Evolutionary conservation across 2,329 filamentous ascomycete genomes (phyloP).

Genomic region (Hypocreales sp.): DNA sequence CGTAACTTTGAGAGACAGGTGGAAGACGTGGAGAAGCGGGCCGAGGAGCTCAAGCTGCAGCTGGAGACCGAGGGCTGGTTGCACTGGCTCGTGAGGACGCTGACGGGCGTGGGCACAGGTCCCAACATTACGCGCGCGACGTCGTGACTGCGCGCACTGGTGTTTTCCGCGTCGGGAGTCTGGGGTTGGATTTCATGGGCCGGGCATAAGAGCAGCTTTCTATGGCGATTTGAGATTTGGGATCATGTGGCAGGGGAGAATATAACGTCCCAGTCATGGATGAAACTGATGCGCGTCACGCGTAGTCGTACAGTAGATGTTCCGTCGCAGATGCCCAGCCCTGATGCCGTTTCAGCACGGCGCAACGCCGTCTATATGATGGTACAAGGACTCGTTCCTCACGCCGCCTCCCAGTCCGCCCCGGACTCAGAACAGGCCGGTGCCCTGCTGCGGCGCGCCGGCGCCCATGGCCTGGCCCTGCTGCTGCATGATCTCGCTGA

Average conservation of each 20-base stretch:
- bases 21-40: constrained; percentile 49
- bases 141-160: constrained; percentile 6
- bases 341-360: background rate
- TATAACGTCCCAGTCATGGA: too few species aligned
- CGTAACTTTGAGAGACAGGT: constrained; percentile 68
- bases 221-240: too few species aligned
- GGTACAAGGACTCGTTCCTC: too few species aligned
- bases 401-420: too few species aligned
- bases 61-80: constrained; percentile 50
- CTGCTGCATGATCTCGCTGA: constrained; percentile 89
- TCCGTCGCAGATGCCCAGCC: background rate
- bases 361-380: too few species aligned
- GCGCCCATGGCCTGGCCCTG: constrained; percentile 57
- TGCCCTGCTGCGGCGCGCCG: constrained; percentile 20
- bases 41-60: constrained; percentile 45
- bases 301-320: constrained; percentile 10
- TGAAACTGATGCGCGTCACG: too few species aligned
- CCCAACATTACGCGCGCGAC: constrained; percentile 32
- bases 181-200: too few species aligned
- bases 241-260: too few species aligned
- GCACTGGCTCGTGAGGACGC: constrained; percentile 46
- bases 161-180: background rate
- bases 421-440: too few species aligned
- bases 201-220: too few species aligned
- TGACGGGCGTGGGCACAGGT: constrained; percentile 44